Conservation (phyloP, 495 filamentous ascomycete genomes). For the Penicillium nucicola region DNA sequence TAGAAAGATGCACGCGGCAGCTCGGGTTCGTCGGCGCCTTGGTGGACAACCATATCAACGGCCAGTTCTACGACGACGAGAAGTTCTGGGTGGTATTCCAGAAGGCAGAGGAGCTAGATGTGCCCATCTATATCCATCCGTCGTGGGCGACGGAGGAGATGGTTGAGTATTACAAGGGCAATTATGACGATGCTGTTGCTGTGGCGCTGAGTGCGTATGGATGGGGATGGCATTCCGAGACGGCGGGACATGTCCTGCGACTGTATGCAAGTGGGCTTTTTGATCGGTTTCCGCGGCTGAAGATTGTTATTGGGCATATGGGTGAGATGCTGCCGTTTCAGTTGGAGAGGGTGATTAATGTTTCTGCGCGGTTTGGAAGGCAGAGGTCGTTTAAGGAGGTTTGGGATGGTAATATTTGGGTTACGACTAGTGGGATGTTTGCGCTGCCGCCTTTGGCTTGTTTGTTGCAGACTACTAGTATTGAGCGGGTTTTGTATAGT, state of each 20-base stretch:
- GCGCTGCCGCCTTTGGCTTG: conserved; percentile 30
- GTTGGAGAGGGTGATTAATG: conserved; percentile 29
- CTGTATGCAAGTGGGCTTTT: conserved; percentile 46
- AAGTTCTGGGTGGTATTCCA: conserved; percentile 46
- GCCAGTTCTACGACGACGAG: conserved; percentile 44
- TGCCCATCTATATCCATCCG: conserved; percentile 60
- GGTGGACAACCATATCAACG: conserved; percentile 51
- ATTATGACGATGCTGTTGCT: conserved; percentile 29
- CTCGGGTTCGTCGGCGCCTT: conserved; percentile 55
- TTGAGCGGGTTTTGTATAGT: conserved; percentile 54
- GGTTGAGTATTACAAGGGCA: conserved; percentile 29
- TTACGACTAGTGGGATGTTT: conserved; percentile 32
- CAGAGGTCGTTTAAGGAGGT: conserved; percentile 30
- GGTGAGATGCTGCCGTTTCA: conserved; percentile 47
- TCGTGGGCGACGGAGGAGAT: conserved; percentile 35
- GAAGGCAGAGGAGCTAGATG: conserved; percentile 47
- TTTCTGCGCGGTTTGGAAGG: conserved; percentile 25
- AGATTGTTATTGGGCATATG: conserved; percentile 45
- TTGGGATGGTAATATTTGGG: conserved; percentile 42
- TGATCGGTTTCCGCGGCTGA: conserved; percentile 43
- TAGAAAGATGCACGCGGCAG: conserved; percentile 42
- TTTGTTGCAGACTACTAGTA: conserved; percentile 45
- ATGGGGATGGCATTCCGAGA: conserved; percentile 47
- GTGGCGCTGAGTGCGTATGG: conserved; percentile 34
- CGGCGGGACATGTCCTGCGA: conserved; percentile 39